Percentiles rank a stretch among this genome's conserved stretches.
These are phyloP conservation scores for Sporisorium scitamineum DNA, from an alignment of 1,284 basidiomycete genomes.

Conservation along the genomic window DNA sequence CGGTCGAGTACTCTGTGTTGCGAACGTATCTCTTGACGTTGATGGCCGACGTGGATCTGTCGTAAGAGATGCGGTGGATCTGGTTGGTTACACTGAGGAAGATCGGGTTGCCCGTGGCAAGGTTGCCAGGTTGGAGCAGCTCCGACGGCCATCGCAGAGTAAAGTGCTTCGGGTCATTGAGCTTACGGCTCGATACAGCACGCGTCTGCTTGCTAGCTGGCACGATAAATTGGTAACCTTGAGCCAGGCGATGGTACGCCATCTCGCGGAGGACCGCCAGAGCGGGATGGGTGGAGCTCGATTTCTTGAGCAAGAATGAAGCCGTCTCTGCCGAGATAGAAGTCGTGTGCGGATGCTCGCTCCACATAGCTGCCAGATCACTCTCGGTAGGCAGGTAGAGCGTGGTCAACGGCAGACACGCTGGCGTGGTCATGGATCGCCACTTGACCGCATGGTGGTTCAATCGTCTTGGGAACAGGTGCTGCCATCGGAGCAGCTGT, in stretches of 20 bases:
- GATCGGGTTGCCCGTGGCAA: constrained; percentile 74
- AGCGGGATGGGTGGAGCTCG: constrained; percentile 78
- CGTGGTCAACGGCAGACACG: constrained; percentile 90
- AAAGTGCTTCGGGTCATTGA: constrained; percentile 52
- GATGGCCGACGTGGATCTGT: constrained; percentile 81
- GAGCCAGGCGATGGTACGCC: constrained; percentile 88
- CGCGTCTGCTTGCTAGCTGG: constrained; percentile 36
- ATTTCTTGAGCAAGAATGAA: constrained; percentile 65
- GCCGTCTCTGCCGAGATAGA: constrained; percentile 63
- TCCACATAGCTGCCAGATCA: constrained; percentile 64
- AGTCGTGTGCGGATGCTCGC: constrained; percentile 66
- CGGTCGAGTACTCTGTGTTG: constrained; percentile 75
- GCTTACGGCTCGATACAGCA: constrained; percentile 39
- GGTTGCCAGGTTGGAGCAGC: constrained; percentile 66
- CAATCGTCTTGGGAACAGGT: constrained; percentile 81
- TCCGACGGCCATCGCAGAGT: constrained; percentile 63
- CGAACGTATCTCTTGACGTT: constrained; percentile 89
- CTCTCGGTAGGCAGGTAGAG: constrained; percentile 72
- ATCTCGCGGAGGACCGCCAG: constrained; percentile 86
- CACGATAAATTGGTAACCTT: constrained; percentile 94
- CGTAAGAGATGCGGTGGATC: constrained; percentile 89
- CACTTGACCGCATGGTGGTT: constrained; percentile 92
- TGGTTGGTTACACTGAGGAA: constrained; percentile 95
- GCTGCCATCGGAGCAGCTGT: constrained; percentile 76
- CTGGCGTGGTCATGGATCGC: constrained; percentile 77